phyloP scores from a whole-genome alignment of 2,329 filamentous ascomycete species.

The Cryphonectria japonica region DNA sequence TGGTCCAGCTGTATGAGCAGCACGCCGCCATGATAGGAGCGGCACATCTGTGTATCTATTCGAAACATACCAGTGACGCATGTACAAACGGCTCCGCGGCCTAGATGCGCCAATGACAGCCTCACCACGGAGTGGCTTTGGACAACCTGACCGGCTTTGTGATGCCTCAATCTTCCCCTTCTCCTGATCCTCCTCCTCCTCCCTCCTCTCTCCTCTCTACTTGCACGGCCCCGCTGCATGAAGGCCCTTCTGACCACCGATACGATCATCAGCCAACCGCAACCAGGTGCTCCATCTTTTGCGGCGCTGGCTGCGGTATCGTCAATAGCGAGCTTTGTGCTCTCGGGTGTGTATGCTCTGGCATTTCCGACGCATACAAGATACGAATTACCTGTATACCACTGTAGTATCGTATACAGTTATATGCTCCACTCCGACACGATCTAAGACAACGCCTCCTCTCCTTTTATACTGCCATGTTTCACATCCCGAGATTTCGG shows the following conservation, averaged over 20 bases:
- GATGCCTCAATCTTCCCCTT: neutral
- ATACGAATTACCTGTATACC: neutral
- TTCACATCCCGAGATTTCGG: neutral
- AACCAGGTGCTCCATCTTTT: neutral
- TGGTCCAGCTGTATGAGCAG: neutral
- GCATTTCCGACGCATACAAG: neutral
- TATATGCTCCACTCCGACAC: neutral
- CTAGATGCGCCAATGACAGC: constrained; percentile 35
- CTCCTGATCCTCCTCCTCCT: too few species aligned
- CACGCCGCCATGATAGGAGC: neutral
- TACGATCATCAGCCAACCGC: neutral
- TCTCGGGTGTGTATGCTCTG: neutral
- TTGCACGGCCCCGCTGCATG: neutral
- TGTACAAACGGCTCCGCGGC: neutral
- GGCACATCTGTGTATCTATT: neutral
- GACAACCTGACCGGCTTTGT: constrained; percentile 8
- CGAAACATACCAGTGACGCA: constrained; percentile 11
- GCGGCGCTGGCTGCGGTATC: neutral
- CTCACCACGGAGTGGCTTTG: neutral
- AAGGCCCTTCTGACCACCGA: neutral
- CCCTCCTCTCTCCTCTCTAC: neutral
- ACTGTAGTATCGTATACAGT: neutral
- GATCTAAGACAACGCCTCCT: constrained; percentile 11
- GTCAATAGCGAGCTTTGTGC: neutral
- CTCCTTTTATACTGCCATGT: constrained; percentile 6